A percentile compares a stretch with the other conserved stretches of the same genome.
phyloP scores from a whole-genome alignment of 2,329 filamentous ascomycete species.

The Trichoderma gracile region DNA sequence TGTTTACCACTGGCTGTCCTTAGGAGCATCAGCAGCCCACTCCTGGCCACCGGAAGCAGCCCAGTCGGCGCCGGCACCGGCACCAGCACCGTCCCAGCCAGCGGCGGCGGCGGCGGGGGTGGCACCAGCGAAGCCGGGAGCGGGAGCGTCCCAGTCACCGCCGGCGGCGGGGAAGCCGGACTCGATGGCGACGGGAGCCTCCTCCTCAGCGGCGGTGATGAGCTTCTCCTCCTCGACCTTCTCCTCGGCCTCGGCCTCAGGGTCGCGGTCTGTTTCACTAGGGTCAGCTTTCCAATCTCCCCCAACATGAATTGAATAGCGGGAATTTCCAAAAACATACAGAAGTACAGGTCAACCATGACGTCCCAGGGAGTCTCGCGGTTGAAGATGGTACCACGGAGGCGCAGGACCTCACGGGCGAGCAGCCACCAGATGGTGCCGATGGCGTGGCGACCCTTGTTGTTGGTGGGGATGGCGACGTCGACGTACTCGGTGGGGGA shows the following conservation, averaged over 20 bases:
- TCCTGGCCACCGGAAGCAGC: constrained; percentile 48
- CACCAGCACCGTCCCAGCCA: constrained; percentile 56
- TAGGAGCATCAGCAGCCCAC: constrained; percentile 65
- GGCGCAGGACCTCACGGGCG: constrained; percentile 98
- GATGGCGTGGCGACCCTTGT: constrained; percentile 99
- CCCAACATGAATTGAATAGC: too few relatives aligned
- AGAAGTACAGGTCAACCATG: constrained; percentile 99
- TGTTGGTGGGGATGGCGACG: constrained; percentile 99
- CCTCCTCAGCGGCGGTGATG: constrained; percentile 78
- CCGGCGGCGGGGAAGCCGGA: constrained; percentile 67
- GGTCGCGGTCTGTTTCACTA: constrained; percentile 76
- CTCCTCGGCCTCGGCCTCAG: constrained; percentile 99
- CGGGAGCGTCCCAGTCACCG: constrained; percentile 84
- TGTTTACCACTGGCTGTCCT: constrained; percentile 57
- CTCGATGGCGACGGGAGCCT: constrained; percentile 75
- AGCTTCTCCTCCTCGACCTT: constrained; percentile 93
- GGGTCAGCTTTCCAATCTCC: constrained; percentile 24
- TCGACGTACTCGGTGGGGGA: constrained; percentile 99
- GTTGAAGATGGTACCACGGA: constrained; percentile 93
- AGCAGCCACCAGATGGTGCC: constrained; percentile 99
- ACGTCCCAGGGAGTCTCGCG: constrained; percentile 98
- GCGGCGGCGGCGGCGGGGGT: constrained; percentile 49
- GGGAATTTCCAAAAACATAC: constrained; percentile 46
- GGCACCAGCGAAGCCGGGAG: constrained; percentile 67
- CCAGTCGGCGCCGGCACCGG: neutral